phyloP scores from a whole-genome alignment of 1,139 yeast species.

The Eremothecium cymbalariae region DNA sequence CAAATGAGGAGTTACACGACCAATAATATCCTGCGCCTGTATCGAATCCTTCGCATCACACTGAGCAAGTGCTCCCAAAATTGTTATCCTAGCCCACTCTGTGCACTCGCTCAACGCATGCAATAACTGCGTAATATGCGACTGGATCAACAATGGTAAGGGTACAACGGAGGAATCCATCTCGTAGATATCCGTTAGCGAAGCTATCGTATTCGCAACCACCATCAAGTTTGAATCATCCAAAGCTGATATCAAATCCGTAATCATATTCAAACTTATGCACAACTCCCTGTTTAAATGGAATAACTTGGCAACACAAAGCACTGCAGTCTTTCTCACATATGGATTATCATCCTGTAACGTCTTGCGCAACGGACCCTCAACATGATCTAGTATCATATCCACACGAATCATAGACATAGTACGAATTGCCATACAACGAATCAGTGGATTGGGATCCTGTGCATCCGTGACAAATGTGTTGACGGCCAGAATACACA shows the following conservation, averaged over 20 bases:
- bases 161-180: slow-evolving; percentile 45
- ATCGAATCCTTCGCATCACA: slow-evolving; percentile 47
- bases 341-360: slow-evolving; percentile 91
- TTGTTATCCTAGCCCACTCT: slow-evolving; percentile 97
- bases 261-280: slow-evolving; percentile 78
- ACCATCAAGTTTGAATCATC: slow-evolving; percentile 95
- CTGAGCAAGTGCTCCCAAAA: slow-evolving; percentile 71
- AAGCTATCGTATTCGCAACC: slow-evolving; percentile 84
- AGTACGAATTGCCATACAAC: slow-evolving; percentile 94
- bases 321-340: slow-evolving; percentile 95
- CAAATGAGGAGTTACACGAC: slow-evolving; percentile 86
- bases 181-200: slow-evolving; percentile 75
- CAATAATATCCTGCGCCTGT: slow-evolving; percentile 82
- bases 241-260: slow-evolving; percentile 57
- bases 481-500: slow-evolving; percentile 91
- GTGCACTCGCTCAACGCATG: slow-evolving; percentile 92
- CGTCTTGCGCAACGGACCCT: slow-evolving; percentile 78
- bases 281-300: slow-evolving; percentile 78
- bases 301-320: slow-evolving; percentile 91
- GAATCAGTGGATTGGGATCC: slow-evolving; percentile 91
- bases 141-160: slow-evolving; percentile 29
- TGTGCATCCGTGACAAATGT: slow-evolving; percentile 95
- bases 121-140: slow-evolving; percentile 45
- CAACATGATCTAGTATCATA: slow-evolving; percentile 91
- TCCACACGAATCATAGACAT: slow-evolving; percentile 98